Conservation (phyloP, 2,329 filamentous ascomycete genomes). For the Penicillium sp. region DNA sequence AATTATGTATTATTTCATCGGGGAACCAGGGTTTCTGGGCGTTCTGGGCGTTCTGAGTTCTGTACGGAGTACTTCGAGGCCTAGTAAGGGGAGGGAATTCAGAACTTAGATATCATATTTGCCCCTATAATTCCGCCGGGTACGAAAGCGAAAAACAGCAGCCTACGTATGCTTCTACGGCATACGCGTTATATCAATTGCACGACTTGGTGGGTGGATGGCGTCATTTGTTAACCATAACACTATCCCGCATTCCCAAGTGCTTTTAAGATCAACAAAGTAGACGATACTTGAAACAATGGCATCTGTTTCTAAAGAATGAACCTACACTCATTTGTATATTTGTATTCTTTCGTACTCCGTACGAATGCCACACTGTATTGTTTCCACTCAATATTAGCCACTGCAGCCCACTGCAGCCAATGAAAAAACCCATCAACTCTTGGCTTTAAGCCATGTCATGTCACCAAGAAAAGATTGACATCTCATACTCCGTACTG, state of each 20-base stretch:
- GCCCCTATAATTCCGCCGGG: slow-evolving; percentile 2
- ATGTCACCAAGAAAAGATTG: neutral
- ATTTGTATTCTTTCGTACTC: too few relatives aligned
- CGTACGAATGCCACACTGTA: neutral
- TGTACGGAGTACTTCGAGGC: neutral
- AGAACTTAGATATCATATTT: neutral
- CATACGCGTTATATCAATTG: slow-evolving; percentile 2
- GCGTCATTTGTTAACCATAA: slow-evolving; percentile 10
- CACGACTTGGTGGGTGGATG: slow-evolving; percentile 11
- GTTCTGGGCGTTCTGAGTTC: neutral
- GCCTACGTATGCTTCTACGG: neutral
- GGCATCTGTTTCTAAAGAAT: too few relatives aligned
- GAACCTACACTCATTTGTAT: too few relatives aligned
- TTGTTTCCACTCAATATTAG: neutral
- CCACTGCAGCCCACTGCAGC: neutral
- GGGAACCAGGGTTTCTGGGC: neutral
- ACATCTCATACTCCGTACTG: neutral
- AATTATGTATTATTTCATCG: neutral
- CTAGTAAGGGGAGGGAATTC: slow-evolving; percentile 3
- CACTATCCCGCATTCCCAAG: slow-evolving; percentile 1
- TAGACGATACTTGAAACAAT: too few relatives aligned
- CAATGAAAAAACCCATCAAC: neutral
- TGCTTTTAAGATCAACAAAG: neutral
- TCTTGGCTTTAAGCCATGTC: neutral
- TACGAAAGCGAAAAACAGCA: slow-evolving; percentile 1